Evolutionary conservation across 345 rosid genomes (phyloP).

Genomic region (Excoecaria agallocha): DNA sequence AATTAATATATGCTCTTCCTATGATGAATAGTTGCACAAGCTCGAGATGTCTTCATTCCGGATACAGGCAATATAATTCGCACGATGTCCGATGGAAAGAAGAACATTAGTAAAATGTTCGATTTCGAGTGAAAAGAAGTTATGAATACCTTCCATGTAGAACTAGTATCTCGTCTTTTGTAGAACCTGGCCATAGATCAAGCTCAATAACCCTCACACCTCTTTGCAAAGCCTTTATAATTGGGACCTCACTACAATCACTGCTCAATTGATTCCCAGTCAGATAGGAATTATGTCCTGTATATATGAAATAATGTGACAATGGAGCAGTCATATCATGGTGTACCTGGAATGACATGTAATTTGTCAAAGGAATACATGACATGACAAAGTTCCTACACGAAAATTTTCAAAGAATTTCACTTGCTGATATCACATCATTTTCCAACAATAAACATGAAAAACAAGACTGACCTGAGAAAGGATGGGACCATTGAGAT

Average conservation of each 20-base stretch:
- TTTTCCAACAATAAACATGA: not conserved
- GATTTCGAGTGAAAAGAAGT: not conserved
- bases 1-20: not conserved
- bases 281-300: conserved; percentile 92
- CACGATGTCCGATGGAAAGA: not conserved
- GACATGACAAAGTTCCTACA: not conserved
- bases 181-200: conserved; percentile 90
- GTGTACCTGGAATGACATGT: conserved; percentile 60
- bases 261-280: conserved; percentile 94
- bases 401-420: conserved; percentile 12
- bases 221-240: conserved; percentile 63
- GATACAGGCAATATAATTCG: not conserved
- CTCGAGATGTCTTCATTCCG: no score
- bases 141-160: conserved; percentile 75
- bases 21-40: not conserved
- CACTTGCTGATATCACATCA: not conserved
- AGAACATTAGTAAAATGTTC: not conserved
- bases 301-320: conserved; percentile 84
- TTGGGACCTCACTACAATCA: conserved; percentile 89
- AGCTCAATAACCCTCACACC: conserved; percentile 94
- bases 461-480: conserved; percentile 15
- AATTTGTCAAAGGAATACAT: conserved; percentile 15
- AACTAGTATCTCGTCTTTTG: conserved; percentile 66
- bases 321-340: conserved; percentile 82
- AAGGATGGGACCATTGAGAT: conserved; percentile 26